Percentiles rank a stretch among this genome's conserved stretches.
phyloP scores from a whole-genome alignment of 1,139 yeast genomes.

The Petasospora rhodanensis region DNA sequence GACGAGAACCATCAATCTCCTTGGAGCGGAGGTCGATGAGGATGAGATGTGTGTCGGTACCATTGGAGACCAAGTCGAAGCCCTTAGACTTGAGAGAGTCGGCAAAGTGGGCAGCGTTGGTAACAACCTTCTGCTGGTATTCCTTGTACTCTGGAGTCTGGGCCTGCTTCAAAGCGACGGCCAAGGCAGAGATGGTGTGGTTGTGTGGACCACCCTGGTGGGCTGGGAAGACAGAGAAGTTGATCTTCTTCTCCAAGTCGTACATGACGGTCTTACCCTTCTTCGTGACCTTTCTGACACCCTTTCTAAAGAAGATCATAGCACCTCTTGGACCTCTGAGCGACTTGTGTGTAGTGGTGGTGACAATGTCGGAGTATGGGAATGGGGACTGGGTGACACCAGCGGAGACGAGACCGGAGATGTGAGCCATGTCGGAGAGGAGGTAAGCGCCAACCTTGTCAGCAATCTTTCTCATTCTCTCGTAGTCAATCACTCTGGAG shows the following conservation, averaged over 20 bases:
- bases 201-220: conserved; percentile 99
- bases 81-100: conserved; percentile 61
- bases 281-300: conserved; percentile 75
- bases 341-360: conserved; percentile 96
- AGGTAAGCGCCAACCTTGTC: conserved; percentile 91
- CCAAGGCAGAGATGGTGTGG: conserved; percentile 93
- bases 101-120: conserved; percentile 78
- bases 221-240: conserved; percentile 96
- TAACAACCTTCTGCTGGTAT: conserved; percentile 78
- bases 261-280: conserved; percentile 84
- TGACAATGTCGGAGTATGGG: conserved; percentile 91
- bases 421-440: conserved; percentile 94
- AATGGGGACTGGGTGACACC: conserved; percentile 91
- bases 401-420: conserved; percentile 90
- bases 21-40: conserved; percentile 79
- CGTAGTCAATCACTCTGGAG: conserved; percentile 86
- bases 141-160: conserved; percentile 77
- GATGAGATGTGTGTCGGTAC: conserved; percentile 93
- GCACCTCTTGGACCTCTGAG: conserved; percentile 99
- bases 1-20: conserved; percentile 92
- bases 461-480: conserved; percentile 83
- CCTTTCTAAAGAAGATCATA: conserved; percentile 95
- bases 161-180: conserved; percentile 92
- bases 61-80: conserved; percentile 79
- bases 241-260: conserved; percentile 85